Percentiles rank a stretch among this genome's conserved stretches.
phyloP scores from a whole-genome alignment of 129 eudicot genomes.

The Apium graveolens region DNA sequence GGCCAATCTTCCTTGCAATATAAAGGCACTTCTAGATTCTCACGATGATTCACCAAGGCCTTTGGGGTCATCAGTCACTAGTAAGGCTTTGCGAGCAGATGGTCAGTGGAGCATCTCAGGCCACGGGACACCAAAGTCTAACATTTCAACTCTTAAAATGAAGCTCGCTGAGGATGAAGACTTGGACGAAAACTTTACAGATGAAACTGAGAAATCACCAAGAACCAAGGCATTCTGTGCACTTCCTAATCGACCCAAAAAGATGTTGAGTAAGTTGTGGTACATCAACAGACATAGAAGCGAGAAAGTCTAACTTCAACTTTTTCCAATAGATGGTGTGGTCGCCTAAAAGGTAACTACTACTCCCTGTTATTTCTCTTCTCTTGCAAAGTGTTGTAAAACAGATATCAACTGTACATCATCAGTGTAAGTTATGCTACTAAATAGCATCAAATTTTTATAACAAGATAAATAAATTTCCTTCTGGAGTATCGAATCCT shows the following conservation, averaged over 20 bases:
- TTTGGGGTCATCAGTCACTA: constrained; percentile 14
- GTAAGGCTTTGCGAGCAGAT: constrained; percentile 41
- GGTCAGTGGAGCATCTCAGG: constrained; percentile 90
- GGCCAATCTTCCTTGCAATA: constrained; percentile 60
- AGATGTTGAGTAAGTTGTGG: constrained; percentile 84
- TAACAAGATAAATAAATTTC: constrained; percentile 1
- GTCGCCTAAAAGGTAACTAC: constrained; percentile 20
- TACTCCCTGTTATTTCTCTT: constrained; percentile 20
- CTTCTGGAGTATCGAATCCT: not conserved
- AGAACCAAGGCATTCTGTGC: constrained; percentile 48
- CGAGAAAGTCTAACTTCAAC: constrained; percentile 28
- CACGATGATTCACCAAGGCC: constrained; percentile 39
- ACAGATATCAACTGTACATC: constrained; percentile 41
- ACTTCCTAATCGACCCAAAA: constrained; percentile 59
- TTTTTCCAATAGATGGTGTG: constrained; percentile 7
- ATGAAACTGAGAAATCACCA: constrained; percentile 37
- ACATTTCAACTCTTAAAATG: constrained; percentile 61
- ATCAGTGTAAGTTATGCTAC: constrained; percentile 46
- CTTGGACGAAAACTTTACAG: constrained; percentile 35
- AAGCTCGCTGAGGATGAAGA: constrained; percentile 68
- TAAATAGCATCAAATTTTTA: constrained; percentile 17
- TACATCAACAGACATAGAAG: constrained; percentile 45
- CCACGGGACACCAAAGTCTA: constrained; percentile 56
- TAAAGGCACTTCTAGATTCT: constrained; percentile 62
- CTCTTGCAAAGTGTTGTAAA: constrained; percentile 34